Evolutionary conservation across 2,329 filamentous ascomycete species (phyloP), one percentile per base, ranked within the genome.

Genomic region (Exophiala bonariae): DNA sequence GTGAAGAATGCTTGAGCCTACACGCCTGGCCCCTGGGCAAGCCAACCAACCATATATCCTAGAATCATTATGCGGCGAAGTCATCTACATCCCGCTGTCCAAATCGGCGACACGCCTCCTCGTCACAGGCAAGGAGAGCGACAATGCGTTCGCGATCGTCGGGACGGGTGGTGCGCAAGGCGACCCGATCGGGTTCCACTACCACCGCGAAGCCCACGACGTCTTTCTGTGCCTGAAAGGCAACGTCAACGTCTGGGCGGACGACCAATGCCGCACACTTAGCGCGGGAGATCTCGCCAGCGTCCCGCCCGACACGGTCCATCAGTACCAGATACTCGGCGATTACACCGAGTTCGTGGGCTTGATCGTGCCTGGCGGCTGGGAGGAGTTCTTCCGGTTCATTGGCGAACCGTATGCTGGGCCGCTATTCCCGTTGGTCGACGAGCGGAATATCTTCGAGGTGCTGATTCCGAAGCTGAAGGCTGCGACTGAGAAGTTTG

Each of bases 351-450:
- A 82, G 52, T 72, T 72, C 16, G 63, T 77, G 1, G 77, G 78
- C 11, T 61, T 82, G 3, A 75, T 82, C 20, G 75, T 76, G 0
- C 79, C 79, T 0, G 79, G 77, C 4, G 78, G 79, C 57, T 82
- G 79, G 79, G 67, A 80, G 20, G 78, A 82, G 55, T 82, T 82
- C 66, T 82, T 82, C 66, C 72, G 79, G 40, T 76, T 79, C 58
- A 72, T 82, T 6, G 72, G 71, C 20, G 78, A 82, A 59, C 66
- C 74, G 0, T 81, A 75, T 46, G 52, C 64, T 3, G 77, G 78
- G 1, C 55, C 75, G 1, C 53, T 80, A 14, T 70, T 77, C 13
- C 78, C 79, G 1, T 72, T 78, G 41, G 61, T 65, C 28, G 79
- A 82, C 57, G 57, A 71, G n/a, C 73, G 79, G 1, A 74, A 79